Conservation (phyloP, 2,329 filamentous ascomycete species). For the Tolypocladium tundrense region DNA sequence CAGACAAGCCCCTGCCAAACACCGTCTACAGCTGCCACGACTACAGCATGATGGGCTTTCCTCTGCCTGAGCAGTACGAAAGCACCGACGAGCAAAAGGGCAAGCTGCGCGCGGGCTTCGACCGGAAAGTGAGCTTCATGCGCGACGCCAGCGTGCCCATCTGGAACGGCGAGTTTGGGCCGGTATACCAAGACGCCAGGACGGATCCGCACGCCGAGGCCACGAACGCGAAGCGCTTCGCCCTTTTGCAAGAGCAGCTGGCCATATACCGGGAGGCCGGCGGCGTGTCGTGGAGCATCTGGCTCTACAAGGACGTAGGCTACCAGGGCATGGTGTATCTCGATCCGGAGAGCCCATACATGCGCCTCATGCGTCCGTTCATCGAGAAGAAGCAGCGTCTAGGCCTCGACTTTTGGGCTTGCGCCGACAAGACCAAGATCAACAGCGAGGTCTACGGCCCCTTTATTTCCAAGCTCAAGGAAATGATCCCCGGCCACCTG, state of each 20-base stretch:
- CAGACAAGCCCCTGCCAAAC: too few species aligned
- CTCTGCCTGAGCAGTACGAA: too few species aligned
- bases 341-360: not conserved
- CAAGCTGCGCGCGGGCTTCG: too few species aligned
- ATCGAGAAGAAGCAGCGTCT: not conserved
- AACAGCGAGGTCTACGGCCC: too few species aligned
- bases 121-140: too few species aligned
- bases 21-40: too few species aligned
- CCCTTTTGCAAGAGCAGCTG: not conserved
- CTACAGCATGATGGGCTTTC: too few species aligned
- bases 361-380: not conserved
- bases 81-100: too few species aligned
- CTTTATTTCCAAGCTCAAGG: too few species aligned
- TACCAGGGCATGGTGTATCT: not conserved
- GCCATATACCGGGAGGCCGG: not conserved
- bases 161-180: too few species aligned
- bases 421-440: not conserved
- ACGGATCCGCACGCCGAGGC: not conserved
- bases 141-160: too few species aligned
- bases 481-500: too few species aligned
- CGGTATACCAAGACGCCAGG: not conserved
- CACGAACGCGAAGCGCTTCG: not conserved
- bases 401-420: not conserved
- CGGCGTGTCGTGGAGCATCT: not conserved
- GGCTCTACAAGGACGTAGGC: not conserved